Evolutionary conservation across 1,139 yeast species (phyloP), one percentile per base, ranked within the genome.

Genomic region (Lodderomyces metapsilosis): DNA sequence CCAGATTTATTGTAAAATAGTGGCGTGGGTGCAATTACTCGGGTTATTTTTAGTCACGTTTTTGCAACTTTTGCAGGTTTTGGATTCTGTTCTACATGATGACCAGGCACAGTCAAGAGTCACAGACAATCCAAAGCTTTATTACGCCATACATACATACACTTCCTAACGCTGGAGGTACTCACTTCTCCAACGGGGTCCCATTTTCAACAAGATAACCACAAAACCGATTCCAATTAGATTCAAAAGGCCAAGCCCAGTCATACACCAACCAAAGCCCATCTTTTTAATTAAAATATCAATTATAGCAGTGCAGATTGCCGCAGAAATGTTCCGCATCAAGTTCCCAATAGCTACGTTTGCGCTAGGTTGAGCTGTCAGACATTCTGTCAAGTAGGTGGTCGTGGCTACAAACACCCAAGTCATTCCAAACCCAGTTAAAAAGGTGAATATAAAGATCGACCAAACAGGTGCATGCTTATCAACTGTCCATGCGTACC

Each of bases 191-290:
- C 68, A 64, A 22, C 43, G 44, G 1, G 61, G 54, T 0, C 74
- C 71, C 41, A 49, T 50, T 20, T 46, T 44, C 34, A 61, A 51
- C 27, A 67, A 51, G 7, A 60, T 20, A 21, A 59, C 34, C 1
- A 66, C 62, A 42, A 62, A 49, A 0, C 42, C 51, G n/a, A 68
- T 47, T 3, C 69, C 61, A 21, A 72, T 39, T 10, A 71, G 27
- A 44, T 74, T 68, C 28, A 71, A 56, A 5, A 75, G 46, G 1
- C 76, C 82, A 20, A 78, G 56, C 0, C 82, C 82, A 1, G 82
- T 76, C 48, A 78, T 78, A 45, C 81, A 76, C 82, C 82, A 78
- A 0, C 82, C 83, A 46, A 66, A 64, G 0, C 82, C 82, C 75
- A 78, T 76, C 40, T 51, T 54, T 6, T 55, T 42, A 8, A 71